Evolutionary conservation across 176 grass and related monocot genomes (phyloP).

Genomic region (Triticum aestivum): DNA sequence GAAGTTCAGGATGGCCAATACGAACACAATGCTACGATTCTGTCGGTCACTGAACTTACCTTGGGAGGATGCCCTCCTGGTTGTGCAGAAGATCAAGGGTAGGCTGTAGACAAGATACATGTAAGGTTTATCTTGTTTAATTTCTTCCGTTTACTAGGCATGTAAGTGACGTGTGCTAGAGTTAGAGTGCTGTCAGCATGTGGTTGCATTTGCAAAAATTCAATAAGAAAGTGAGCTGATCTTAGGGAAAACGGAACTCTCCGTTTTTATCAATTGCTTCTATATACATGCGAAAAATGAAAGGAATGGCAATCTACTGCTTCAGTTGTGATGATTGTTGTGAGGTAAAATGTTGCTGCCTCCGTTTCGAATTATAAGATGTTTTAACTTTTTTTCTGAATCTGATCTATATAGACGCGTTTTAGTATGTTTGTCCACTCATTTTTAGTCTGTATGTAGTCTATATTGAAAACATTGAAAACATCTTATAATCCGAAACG

Average conservation of each 20-base stretch:
- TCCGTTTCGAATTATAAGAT: no score
- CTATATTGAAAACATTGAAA: no score
- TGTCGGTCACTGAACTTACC: neutral
- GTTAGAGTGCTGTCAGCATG: neutral
- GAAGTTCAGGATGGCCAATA: neutral
- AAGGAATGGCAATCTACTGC: no score
- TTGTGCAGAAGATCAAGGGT: slow-evolving; percentile 3
- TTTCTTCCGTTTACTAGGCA: neutral
- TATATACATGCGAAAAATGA: neutral
- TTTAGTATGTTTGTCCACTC: no score
- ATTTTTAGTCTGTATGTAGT: no score
- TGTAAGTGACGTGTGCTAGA: neutral
- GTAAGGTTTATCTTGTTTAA: neutral
- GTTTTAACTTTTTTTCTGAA: no score
- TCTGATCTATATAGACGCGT: no score
- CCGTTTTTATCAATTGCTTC: neutral
- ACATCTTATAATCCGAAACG: no score
- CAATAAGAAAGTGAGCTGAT: neutral
- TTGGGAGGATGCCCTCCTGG: neutral
- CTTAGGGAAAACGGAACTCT: slow-evolving; percentile 7
- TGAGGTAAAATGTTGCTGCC: no score
- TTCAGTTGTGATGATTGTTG: no score
- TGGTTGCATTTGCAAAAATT: neutral
- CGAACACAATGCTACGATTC: neutral
- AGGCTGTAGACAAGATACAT: neutral